Evolutionary conservation across 768 basidiomycete genomes (phyloP), one percentile per base, ranked within the genome.

Genomic region (Mycena rebaudengoi): DNA sequence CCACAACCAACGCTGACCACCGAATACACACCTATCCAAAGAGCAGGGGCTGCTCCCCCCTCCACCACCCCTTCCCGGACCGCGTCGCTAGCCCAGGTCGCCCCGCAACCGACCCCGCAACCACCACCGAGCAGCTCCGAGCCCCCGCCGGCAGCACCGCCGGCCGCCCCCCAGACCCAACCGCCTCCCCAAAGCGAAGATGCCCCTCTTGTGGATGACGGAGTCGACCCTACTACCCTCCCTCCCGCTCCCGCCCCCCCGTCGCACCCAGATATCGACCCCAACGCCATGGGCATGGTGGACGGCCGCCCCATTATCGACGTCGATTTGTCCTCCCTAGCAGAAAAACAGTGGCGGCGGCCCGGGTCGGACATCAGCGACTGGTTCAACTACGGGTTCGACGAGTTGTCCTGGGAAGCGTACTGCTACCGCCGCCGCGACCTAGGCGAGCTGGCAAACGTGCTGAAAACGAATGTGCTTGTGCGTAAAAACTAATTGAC

Each of bases 321-420:
- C 57, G 84, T 95, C 26, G 96, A 98, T 73, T 70, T 97, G 49
- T 83, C 75, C 44, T 86, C 87, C 26, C 82, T 91, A 81, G 78
- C 84, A 10, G 92, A 94, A 64, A 97, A 97, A 72, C 90, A 90
- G 5, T 99, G 98, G 98, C 82, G 98, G 64, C 79, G 89, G 61
- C 92, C 96, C 8, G 98, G 98, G 32, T 90, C 93, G 5, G 95
- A 98, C 80, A 83, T 98, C 64, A 91, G 92, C 68, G 96, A 98
- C 79, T 99, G 96, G 92, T 99, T 99, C 79, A 99, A 99, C 77
- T 99, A 98, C 69, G 98, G 98, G 0, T 99, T 99, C 71, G 98
- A 99, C 76, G 98, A 99, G 78, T 85, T 94, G 16, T 92, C 92
- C 32, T 99, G 96, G 95, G 93, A 95, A 72, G 90, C 90, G 40